Conservation (phyloP, 179 eudicot genomes). For the Dionaea muscipula region DNA sequence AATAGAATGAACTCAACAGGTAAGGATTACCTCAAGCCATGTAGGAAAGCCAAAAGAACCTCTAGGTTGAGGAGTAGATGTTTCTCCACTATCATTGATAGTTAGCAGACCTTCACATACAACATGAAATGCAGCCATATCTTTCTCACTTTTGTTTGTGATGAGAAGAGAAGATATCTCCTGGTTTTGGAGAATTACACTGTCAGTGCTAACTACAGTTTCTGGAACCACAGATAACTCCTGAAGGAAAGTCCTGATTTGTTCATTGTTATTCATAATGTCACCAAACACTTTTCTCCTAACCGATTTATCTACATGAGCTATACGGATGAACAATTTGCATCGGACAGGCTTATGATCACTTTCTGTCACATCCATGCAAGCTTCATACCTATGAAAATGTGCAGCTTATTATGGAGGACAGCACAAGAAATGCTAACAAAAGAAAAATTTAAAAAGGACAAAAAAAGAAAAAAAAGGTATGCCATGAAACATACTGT, state of each 20-base stretch:
- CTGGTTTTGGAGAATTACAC: constrained; percentile 58
- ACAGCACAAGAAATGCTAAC: neutral
- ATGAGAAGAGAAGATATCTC: constrained; percentile 39
- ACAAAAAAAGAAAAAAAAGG: neutral
- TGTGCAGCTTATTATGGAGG: neutral
- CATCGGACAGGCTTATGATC: constrained; percentile 98
- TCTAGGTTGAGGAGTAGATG: constrained; percentile 42
- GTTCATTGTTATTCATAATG: constrained; percentile 35
- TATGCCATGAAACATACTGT: constrained; percentile 35
- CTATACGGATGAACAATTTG: constrained; percentile 60
- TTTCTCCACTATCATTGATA: constrained; percentile 30
- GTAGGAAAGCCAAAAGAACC: constrained; percentile 77
- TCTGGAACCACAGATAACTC: constrained; percentile 54
- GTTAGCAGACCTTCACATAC: constrained; percentile 57
- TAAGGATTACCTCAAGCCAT: constrained; percentile 76
- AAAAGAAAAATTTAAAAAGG: neutral
- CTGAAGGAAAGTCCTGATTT: constrained; percentile 34
- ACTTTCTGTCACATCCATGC: constrained; percentile 95
- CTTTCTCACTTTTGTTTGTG: constrained; percentile 45
- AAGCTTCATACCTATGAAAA: constrained; percentile 69
- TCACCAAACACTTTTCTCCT: constrained; percentile 82
- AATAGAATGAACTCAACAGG: neutral
- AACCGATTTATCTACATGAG: constrained; percentile 80
- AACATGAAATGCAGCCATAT: constrained; percentile 40
- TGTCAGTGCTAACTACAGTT: constrained; percentile 35